Base-by-base conservation (phyloP, 2,329 filamentous ascomycete species). In the Cercospora brassicicola region DNA sequence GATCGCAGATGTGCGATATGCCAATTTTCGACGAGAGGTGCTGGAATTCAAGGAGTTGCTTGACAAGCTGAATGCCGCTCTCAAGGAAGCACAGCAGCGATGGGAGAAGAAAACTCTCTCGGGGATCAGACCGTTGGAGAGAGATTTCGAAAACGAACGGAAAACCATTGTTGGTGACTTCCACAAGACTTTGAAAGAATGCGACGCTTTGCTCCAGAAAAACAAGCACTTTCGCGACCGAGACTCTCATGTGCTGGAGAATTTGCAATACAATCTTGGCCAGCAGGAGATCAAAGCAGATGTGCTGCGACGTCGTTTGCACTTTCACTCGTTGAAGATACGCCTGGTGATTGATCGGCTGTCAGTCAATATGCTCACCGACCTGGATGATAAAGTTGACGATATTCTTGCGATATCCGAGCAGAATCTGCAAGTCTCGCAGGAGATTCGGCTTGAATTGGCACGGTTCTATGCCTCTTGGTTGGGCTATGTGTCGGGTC, bases 311-410 rank as follows among this genome's bases (percentile, higher is more conserved):
- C 62, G 60, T 15, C 69, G 72, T 5, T 45, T 73, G 20, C 71
- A 74, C 11, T 71, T 70, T 20, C 73, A 74, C 45, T 64, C 67
- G 2, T 62, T 73, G 42, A 73, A 73, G 62, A 72, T 74, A 31
- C 66, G 64, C 10, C 67, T 72, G 13, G 69, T 73, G 57, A 59
- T 73, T 13, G 71, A 73, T 45, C 62, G 69, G 11, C 48, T 72
- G 15, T 65, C 59, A 8, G 59, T 73, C 31, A 67, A 63, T 39
- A 59, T 73, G 11, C 66, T 72, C 20, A 68, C 71, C 6, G 67
- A 70, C 56, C 36, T 71, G 4, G 69, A 69, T 42, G 72, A 68
- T 23, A 68, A 70, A 55, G 69, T 69, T 1, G 65, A 71, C 39
- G 71, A 74, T 26, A 68, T 73, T 9, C 64, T 73, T 26, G 69